Conservation (phyloP, 305 asterid species). For the Fraxinus angustifolia region DNA sequence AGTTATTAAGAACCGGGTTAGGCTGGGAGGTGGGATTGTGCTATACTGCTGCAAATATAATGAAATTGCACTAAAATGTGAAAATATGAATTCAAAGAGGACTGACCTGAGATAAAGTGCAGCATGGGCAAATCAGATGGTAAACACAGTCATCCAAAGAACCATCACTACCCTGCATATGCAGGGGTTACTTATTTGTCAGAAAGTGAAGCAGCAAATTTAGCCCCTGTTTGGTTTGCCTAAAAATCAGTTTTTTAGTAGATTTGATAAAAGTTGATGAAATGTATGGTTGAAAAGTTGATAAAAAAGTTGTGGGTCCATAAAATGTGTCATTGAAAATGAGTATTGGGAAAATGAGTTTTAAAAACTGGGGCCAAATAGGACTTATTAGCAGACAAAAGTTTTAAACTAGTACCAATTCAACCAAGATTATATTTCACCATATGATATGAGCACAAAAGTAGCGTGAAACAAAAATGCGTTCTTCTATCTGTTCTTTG, state of each 20-base stretch:
- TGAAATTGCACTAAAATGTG: neutral
- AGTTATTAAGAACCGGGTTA: neutral
- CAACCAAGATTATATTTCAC: neutral
- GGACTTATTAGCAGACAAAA: neutral
- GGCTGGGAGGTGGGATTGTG: neutral
- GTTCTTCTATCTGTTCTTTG: neutral
- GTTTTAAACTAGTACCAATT: neutral
- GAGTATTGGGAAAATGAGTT: no score
- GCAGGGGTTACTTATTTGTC: conserved; percentile 11
- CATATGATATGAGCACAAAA: neutral
- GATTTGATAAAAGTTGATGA: no score
- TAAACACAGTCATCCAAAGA: conserved; percentile 63
- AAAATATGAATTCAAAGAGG: conserved; percentile 18
- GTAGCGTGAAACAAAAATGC: neutral
- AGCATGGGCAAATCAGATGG: conserved; percentile 86
- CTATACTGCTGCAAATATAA: neutral
- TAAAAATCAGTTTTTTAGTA: no score
- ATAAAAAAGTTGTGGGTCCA: no score
- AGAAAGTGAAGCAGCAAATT: neutral
- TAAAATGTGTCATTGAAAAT: no score
- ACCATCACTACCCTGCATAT: conserved; percentile 65
- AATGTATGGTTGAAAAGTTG: no score
- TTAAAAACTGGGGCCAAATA: no score
- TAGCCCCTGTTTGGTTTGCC: no score
- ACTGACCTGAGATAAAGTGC: conserved; percentile 74